These are phyloP conservation scores for Choricystis sp. DNA, from an alignment of 139 green algal species.

Conservation along the genomic window DNA sequence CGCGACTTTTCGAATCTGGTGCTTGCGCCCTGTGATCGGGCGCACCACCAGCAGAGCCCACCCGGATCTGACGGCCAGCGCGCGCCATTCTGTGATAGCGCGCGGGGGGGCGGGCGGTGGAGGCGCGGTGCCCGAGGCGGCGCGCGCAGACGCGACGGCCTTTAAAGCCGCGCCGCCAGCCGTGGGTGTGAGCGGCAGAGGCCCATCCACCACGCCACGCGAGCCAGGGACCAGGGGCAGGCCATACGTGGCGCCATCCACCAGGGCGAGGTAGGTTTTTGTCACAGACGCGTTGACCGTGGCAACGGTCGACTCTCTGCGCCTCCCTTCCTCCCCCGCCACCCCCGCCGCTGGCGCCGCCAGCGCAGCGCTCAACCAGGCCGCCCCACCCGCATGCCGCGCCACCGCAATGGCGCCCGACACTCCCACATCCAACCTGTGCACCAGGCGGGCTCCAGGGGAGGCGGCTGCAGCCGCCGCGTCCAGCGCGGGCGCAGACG, in stretches of 20 bases:
- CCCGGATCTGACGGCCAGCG: background rate
- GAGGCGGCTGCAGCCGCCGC: no score
- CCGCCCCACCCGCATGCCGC: background rate
- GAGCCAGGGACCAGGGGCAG: no score
- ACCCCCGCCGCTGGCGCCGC: no score
- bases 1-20: background rate
- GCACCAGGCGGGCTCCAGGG: background rate
- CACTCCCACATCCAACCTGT: background rate
- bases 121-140: no score
- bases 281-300: no score
- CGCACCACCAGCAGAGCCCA: background rate
- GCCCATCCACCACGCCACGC: background rate
- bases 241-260: background rate
- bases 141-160: background rate
- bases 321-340: no score
- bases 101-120: no score
- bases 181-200: background rate
- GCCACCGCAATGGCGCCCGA: background rate
- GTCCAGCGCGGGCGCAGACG: background rate
- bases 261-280: background rate
- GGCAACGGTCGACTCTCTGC: no score
- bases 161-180: background rate
- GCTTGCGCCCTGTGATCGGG: background rate
- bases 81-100: background rate
- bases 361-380: background rate